Evolutionary conservation across 2,329 filamentous ascomycete species (phyloP).

Genomic region (Pezicula carpinea): DNA sequence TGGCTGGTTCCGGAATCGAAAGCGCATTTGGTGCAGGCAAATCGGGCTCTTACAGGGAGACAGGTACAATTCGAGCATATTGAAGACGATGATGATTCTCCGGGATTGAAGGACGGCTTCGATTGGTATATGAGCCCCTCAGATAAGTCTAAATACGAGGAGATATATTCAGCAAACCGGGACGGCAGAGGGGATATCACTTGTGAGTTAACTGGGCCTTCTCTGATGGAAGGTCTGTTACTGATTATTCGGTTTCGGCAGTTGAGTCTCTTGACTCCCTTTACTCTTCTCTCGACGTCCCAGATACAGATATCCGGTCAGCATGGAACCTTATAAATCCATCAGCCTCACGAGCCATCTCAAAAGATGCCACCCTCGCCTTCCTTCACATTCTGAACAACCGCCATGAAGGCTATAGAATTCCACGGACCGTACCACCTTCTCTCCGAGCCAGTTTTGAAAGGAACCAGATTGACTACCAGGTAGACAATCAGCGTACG

Average conservation of each 20-base stretch:
- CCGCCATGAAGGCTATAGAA: constrained; percentile 90
- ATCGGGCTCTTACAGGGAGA: constrained; percentile 70
- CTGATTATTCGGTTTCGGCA: constrained; percentile 24
- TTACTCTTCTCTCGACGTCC: constrained; percentile 74
- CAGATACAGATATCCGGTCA: constrained; percentile 76
- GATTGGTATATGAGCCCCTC: constrained; percentile 98
- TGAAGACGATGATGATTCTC: constrained; percentile 76
- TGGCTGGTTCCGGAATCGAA: constrained; percentile 97
- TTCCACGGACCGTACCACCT: constrained; percentile 85
- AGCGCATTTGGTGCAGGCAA: constrained; percentile 82
- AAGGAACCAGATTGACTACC: constrained; percentile 94
- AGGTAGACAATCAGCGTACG: constrained; percentile 69
- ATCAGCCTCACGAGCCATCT: constrained; percentile 74
- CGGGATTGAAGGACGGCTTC: constrained; percentile 89
- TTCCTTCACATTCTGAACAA: constrained; percentile 97
- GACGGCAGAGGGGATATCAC: constrained; percentile 80
- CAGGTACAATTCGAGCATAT: constrained; percentile 81
- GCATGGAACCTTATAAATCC: constrained; percentile 99
- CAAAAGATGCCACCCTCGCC: constrained; percentile 89
- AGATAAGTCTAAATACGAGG: constrained; percentile 92
- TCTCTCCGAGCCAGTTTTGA: constrained; percentile 91
- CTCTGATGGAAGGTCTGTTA: background rate
- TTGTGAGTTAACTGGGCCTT: constrained; percentile 47
- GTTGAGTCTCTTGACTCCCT: constrained; percentile 77
- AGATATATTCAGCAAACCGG: constrained; percentile 91